Base-by-base conservation (phyloP, 2,329 filamentous ascomycete species). In the Herpotrichia juniperi region DNA sequence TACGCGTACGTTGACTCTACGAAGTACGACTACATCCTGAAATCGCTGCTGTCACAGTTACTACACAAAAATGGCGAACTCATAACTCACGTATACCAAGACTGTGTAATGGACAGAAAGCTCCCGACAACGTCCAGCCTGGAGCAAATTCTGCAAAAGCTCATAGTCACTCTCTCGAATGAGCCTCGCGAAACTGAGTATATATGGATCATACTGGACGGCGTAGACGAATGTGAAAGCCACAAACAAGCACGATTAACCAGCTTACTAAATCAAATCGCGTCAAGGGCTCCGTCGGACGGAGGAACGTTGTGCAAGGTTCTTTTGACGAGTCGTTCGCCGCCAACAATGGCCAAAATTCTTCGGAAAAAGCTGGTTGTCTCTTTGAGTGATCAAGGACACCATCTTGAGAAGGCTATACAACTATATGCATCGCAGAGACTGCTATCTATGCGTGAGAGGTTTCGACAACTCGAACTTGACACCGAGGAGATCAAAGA, bases 181-280 rank as follows among this genome's bases (percentile, higher is more conserved):
- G 47, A 48, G 11, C 52, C 56, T 11, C 30, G 49, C 9, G 12
- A 51, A 11, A 37, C 19, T 1, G 26, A 51, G 7, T 54, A 54
- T 11, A 26, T 61, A 9, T 64, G 60, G 32, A 55, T 71, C 7
- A 46, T 71, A 10, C 30, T 71, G 21, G 68, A 71, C 48, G 65
- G 68, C 2, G 21, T 69, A 7, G 64, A 71, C 24, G 68, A 71
- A 54, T 66, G 56, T 28, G 51, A 58, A 14, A 21, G 45, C 11
- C 44, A 49, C 10, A 56, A 58, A 19, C 61, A 66, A 32, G 42
- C 46, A n/a, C 46, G 56, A 22, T 35, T 69, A 9, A 26, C 68
- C 19, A 47, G 50, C 14, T 57, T 66, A 14, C n/a, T 64, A 1
- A 30, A 49, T 14, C 47, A 51, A 10, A 39, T 61, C 7, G 16